A percentile compares a stretch with the other conserved stretches of the same genome.
phyloP scores from a whole-genome alignment of 176 grass and related monocot genomes.

The Tuctoria greenei region DNA sequence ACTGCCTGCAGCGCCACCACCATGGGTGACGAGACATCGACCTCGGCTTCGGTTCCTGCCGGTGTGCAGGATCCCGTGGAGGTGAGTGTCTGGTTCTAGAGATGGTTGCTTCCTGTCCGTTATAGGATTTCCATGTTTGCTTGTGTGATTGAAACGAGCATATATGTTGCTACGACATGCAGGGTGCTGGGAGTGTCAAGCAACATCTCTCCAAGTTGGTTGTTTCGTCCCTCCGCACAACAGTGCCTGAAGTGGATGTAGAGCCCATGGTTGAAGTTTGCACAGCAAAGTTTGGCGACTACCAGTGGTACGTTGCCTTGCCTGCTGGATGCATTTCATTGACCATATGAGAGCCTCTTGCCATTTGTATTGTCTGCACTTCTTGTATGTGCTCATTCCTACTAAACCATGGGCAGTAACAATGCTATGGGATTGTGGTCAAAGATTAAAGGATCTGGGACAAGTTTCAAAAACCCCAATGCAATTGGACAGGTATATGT shows the following conservation, averaged over 20 bases:
- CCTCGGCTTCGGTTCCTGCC: conserved; percentile 40
- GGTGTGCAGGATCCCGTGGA: conserved; percentile 20
- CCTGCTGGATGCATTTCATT: background rate
- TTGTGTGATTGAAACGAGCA: background rate
- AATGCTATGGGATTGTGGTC: conserved; percentile 98
- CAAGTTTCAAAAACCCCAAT: conserved; percentile 85
- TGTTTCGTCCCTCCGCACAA: conserved; percentile 47
- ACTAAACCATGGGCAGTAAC: conserved; percentile 57
- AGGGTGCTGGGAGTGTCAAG: conserved; percentile 76
- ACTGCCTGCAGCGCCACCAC: conserved; percentile 36
- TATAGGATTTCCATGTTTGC: background rate
- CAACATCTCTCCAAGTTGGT: conserved; percentile 70
- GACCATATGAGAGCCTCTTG: background rate
- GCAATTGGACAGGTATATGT: conserved; percentile 73
- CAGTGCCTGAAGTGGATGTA: conserved; percentile 63
- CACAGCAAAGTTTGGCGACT: conserved; percentile 78
- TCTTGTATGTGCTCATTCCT: conserved; percentile 5
- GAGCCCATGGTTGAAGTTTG: conserved; percentile 82
- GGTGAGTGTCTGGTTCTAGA: conserved; percentile 17
- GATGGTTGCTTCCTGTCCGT: background rate
- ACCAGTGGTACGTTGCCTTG: conserved; percentile 72
- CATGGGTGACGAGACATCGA: conserved; percentile 70
- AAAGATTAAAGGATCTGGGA: conserved; percentile 78
- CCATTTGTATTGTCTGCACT: background rate
- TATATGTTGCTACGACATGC: conserved; percentile 2